Percentiles rank a stretch among this genome's conserved stretches.
phyloP scores from a whole-genome alignment of 2,329 filamentous ascomycete species.

The Colletotrichum sp. region DNA sequence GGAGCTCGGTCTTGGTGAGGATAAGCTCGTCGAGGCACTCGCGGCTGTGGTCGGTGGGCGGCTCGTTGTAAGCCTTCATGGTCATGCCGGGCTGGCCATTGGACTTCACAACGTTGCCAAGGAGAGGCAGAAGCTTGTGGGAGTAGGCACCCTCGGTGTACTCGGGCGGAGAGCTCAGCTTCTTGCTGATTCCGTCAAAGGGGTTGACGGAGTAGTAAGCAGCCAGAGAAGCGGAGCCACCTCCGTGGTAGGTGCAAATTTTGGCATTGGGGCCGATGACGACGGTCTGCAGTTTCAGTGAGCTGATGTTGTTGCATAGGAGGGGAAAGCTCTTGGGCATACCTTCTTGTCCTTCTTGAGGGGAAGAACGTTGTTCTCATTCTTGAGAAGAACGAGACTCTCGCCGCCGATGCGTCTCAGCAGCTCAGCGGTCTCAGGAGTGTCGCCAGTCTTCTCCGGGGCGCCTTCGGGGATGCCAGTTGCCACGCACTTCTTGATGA shows the following conservation, averaged over 20 bases:
- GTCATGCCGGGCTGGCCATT: constrained; percentile 62
- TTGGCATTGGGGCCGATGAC: constrained; percentile 64
- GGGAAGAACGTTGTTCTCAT: constrained; percentile 67
- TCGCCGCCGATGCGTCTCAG: constrained; percentile 70
- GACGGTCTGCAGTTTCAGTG: constrained; percentile 42
- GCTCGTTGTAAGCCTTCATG: constrained; percentile 67
- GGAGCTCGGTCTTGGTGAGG: constrained; percentile 52
- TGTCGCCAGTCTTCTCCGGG: constrained; percentile 59
- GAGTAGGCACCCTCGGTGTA: constrained; percentile 68
- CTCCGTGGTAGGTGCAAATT: constrained; percentile 62
- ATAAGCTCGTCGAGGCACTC: constrained; percentile 55
- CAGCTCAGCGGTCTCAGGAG: constrained; percentile 64
- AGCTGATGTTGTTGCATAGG: neutral
- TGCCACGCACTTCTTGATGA: constrained; percentile 61
- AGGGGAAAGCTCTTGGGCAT: neutral
- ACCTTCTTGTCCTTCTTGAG: constrained; percentile 65
- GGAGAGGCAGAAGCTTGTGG: constrained; percentile 65
- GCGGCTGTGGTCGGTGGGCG: constrained; percentile 50
- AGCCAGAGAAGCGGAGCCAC: constrained; percentile 65
- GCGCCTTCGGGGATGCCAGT: constrained; percentile 59
- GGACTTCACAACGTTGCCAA: constrained; percentile 57
- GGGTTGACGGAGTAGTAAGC: constrained; percentile 74
- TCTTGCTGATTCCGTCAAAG: constrained; percentile 69
- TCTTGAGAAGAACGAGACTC: constrained; percentile 76
- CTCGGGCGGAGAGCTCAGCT: constrained; percentile 44